These are phyloP conservation scores for Aureobasidium sp. DNA, from an alignment of 2,329 filamentous ascomycete species.

Conservation along the genomic window DNA sequence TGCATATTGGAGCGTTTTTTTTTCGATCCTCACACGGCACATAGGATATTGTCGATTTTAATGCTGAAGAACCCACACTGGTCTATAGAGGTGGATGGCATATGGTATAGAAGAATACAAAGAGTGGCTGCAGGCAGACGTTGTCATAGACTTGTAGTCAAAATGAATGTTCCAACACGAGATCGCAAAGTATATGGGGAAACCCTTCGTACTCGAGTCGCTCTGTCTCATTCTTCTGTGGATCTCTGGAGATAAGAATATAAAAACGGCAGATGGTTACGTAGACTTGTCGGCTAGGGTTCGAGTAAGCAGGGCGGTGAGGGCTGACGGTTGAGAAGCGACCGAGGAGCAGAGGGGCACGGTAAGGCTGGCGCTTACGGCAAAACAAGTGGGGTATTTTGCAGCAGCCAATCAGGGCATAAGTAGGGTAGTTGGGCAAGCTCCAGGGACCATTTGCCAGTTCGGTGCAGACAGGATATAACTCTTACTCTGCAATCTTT, in stretches of 20 bases:
- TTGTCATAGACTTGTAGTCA: background rate
- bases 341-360: background rate
- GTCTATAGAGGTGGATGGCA: background rate
- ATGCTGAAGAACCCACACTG: background rate
- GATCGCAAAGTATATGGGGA: background rate
- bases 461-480: background rate
- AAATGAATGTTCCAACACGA: background rate
- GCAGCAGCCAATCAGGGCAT: background rate
- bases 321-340: background rate
- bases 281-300: background rate
- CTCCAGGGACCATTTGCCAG: constrained; percentile 1
- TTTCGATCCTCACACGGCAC: background rate
- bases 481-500: background rate
- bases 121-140: background rate
- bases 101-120: constrained; percentile 7
- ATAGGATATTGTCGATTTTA: background rate
- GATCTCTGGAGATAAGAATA: background rate
- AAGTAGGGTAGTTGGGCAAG: background rate
- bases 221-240: background rate
- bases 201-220: background rate
- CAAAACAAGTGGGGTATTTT: background rate
- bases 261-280: background rate
- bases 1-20: background rate
- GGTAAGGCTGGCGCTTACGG: constrained; percentile 9
- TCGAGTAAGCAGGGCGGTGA: background rate